A percentile compares a stretch with the other conserved stretches of the same genome.
These are phyloP conservation scores for Aristolochia californica DNA, from an alignment of 164 flowering plant genomes.

Conservation along the genomic window DNA sequence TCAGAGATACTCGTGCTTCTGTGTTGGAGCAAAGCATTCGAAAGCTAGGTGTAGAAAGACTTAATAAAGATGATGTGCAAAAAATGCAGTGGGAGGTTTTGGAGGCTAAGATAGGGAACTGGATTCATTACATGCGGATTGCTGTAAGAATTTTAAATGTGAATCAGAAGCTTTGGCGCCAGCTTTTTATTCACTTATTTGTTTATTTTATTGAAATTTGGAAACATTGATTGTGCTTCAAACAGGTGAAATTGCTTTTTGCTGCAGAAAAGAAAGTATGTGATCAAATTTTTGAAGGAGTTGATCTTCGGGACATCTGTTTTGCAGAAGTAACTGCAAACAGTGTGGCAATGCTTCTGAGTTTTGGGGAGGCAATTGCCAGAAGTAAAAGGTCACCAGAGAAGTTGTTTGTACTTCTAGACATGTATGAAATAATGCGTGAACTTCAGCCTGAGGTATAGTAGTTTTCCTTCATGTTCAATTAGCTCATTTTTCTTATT, in stretches of 20 bases:
- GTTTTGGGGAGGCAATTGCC: conserved; percentile 97
- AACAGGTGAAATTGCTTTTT: conserved; percentile 87
- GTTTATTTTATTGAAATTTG: no score
- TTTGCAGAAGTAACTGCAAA: conserved; percentile 84
- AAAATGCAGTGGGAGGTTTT: conserved; percentile 96
- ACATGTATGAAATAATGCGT: conserved; percentile 96
- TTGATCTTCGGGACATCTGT: conserved; percentile 58
- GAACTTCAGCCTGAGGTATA: conserved; percentile 89
- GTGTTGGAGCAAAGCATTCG: conserved; percentile 73
- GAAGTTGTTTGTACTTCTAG: conserved; percentile 83
- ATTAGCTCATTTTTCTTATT: no score
- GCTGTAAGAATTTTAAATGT: conserved; percentile 40
- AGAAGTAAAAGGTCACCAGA: conserved; percentile 97
- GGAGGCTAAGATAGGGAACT: conserved; percentile 88
- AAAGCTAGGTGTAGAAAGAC: conserved; percentile 85
- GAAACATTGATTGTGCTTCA: conserved; percentile 9
- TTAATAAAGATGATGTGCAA: conserved; percentile 87
- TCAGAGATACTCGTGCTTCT: conserved; percentile 73
- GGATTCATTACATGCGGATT: conserved; percentile 88
- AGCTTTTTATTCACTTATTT: no score
- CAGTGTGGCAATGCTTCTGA: conserved; percentile 75
- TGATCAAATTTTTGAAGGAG: conserved; percentile 81
- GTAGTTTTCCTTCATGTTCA: no score
- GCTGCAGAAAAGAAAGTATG: conserved; percentile 79
- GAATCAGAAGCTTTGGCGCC: no score